These are phyloP conservation scores for Malbranchea cinnamomea DNA, from an alignment of 2,329 filamentous ascomycete species.

Conservation along the genomic window DNA sequence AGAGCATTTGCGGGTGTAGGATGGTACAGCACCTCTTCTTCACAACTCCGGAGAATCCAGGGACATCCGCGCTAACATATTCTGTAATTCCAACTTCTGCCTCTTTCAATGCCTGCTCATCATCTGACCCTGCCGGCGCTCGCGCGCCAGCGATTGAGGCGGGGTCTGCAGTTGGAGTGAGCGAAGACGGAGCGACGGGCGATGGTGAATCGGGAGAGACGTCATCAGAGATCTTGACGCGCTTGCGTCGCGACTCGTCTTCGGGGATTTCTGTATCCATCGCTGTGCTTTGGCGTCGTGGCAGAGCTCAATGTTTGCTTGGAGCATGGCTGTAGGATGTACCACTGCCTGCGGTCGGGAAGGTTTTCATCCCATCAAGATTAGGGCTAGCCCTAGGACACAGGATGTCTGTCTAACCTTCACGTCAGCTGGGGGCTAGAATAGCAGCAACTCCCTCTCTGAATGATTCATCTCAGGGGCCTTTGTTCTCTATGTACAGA, in stretches of 20 bases:
- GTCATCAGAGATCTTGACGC: conserved; percentile 11
- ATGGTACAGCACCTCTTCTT: conserved; percentile 51
- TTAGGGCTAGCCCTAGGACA: no score
- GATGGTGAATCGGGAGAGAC: not conserved
- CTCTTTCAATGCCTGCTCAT: conserved; percentile 26
- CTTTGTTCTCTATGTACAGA: no score
- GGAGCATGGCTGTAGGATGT: no score
- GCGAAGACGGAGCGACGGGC: conserved; percentile 1
- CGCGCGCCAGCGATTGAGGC: conserved; percentile 1
- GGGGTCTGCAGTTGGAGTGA: not conserved
- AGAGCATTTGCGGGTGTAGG: not conserved
- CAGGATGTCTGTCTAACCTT: no score
- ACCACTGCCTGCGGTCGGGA: no score
- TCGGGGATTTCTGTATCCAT: conserved; percentile 5
- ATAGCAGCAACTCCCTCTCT: no score
- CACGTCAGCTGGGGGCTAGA: no score
- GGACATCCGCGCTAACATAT: conserved; percentile 42
- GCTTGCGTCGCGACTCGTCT: conserved; percentile 11
- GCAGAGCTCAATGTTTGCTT: not conserved
- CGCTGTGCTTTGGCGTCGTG: not conserved
- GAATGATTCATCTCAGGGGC: no score
- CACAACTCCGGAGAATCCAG: conserved; percentile 47
- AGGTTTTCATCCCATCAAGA: no score
- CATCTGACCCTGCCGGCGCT: conserved; percentile 9
- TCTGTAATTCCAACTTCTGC: conserved; percentile 46